A percentile compares a stretch with the other conserved stretches of the same genome.
Conservation (phyloP, 106 monocot genomes). For the Phalaenopsis equestris region DNA sequence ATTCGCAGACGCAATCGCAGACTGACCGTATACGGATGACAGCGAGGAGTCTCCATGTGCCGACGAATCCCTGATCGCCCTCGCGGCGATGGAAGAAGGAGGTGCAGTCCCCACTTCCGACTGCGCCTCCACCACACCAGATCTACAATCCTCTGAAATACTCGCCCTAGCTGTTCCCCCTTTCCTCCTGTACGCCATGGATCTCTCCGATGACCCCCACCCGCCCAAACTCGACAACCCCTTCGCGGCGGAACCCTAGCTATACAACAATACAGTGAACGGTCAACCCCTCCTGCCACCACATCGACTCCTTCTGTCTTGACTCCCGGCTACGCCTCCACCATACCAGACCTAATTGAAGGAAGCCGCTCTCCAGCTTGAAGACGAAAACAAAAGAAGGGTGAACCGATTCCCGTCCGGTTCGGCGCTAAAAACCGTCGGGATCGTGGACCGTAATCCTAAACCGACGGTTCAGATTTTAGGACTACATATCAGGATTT, state of each 20-base stretch:
- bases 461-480: not conserved
- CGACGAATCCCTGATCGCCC: conserved; percentile 75
- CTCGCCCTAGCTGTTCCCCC: conserved; percentile 24
- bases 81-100: conserved; percentile 53
- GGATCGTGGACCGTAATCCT: not conserved
- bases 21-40: conserved; percentile 58
- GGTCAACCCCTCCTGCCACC: not conserved
- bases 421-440: not conserved
- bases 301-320: not conserved
- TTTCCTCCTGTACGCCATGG: conserved; percentile 70
- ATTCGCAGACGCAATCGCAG: conserved; percentile 20
- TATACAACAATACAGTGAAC: not conserved
- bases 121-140: not conserved
- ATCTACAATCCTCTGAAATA: conserved; percentile 43
- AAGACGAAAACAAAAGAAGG: not conserved
- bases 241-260: not conserved
- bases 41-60: conserved; percentile 65
- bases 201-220: not conserved
- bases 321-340: not conserved
- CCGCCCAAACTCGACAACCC: not conserved
- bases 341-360: not conserved
- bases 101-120: conserved; percentile 1
- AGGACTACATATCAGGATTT: too few species aligned
- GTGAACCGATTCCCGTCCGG: not conserved
- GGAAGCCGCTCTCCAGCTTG: not conserved